Base-by-base conservation (phyloP, 2,329 filamentous ascomycete genomes). In the Neofusicoccum sp. region DNA sequence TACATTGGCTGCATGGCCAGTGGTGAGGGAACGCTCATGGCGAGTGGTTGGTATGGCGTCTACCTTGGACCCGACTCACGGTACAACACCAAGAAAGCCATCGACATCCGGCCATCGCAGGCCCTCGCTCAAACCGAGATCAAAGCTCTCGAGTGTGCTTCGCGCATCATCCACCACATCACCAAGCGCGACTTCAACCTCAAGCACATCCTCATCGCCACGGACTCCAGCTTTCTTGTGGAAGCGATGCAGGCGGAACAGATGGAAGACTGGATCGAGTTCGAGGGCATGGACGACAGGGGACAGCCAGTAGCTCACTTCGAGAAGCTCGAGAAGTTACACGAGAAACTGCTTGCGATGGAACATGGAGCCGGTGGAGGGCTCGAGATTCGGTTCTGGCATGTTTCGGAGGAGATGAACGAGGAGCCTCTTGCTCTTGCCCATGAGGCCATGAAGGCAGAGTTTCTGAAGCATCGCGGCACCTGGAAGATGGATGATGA, bases 161-260 rank as follows among this genome's bases (percentile, higher is more conserved):
- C 67, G 33, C 16, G 58, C 29, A 48, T 56, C 16, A 31, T 67
- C 22, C 7, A 45, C 3, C n/a, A 61, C 6, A 64, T 70, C 43
- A 61, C 62, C 6, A 31, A 61, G 33, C 6, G 12, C 9, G 37
- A 61, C 22, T n/a, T 43, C 54, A 29, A 52, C n/a, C 45, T 66
- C 11, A 22, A 16, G 1, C n/a, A 39, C 2, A 65, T 67, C 54
- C 66, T 65, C 16, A 64, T 71, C 29, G 64, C 68, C 7, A 68
- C 74, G 0, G 74, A 77, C 43, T 78, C 76, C 0, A 67, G 66
- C n/a, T 77, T 74, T 34, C 14, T 78, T 4, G 71, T 76, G 1
- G 67, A 74, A 29, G 69, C 71, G 3, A 67, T 76, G 63, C 22
- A 22, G 22, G 71, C 73, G 1, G 65, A 71, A 6, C 74, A 69